Conservation (phyloP, 2,329 filamentous ascomycete species). For the Blastomyces gilchristii region DNA sequence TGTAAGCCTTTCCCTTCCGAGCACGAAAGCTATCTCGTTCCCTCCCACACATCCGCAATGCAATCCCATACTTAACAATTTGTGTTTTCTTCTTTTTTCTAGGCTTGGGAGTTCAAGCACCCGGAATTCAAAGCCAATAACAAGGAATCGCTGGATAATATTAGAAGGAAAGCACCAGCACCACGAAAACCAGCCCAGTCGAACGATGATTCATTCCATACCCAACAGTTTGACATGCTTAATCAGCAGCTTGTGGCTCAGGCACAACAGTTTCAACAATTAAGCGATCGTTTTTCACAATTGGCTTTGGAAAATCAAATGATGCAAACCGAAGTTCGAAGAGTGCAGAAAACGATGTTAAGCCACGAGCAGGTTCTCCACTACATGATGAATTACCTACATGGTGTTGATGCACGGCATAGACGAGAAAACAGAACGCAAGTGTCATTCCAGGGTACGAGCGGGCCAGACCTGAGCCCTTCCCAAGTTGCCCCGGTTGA, state of each 20-base stretch:
- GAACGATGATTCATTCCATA: constrained; percentile 66
- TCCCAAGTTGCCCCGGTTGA: constrained; percentile 42
- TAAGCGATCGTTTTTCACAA: constrained; percentile 77
- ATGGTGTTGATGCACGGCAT: constrained; percentile 54
- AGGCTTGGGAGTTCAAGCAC: constrained; percentile 96
- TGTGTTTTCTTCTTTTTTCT: constrained; percentile 5
- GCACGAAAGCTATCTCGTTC: neutral
- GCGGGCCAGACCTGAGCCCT: constrained; percentile 34
- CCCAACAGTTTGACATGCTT: constrained; percentile 79
- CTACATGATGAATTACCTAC: constrained; percentile 58
- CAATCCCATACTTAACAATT: constrained; percentile 15
- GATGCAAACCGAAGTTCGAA: constrained; percentile 53
- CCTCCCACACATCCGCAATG: neutral
- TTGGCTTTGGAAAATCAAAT: constrained; percentile 57
- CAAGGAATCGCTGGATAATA: constrained; percentile 94
- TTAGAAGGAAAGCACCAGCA: constrained; percentile 86
- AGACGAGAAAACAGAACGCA: constrained; percentile 48
- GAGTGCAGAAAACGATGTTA: constrained; percentile 59
- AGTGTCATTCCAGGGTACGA: constrained; percentile 32
- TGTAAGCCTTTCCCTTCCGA: constrained; percentile 39
- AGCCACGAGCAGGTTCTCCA: constrained; percentile 63
- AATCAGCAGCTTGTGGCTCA: constrained; percentile 82
- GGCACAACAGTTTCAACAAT: constrained; percentile 79
- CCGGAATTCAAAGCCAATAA: constrained; percentile 92
- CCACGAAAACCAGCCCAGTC: constrained; percentile 61